Conservation (phyloP, 805 yeast genomes). For the Starmerella etchellsii region DNA sequence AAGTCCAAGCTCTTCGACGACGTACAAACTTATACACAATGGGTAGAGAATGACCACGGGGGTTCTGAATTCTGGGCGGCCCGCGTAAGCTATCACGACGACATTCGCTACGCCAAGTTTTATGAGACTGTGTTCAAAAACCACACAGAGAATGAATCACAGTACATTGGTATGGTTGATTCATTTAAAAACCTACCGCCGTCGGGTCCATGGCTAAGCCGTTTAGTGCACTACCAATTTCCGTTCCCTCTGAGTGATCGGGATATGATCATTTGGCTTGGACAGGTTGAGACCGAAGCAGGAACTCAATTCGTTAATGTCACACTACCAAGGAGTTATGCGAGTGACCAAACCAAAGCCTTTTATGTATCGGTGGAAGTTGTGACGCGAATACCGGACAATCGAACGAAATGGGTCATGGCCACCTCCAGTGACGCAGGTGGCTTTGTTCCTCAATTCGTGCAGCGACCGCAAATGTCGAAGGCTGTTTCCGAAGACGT, state of each 20-base stretch:
- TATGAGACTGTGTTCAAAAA: constrained; percentile 24
- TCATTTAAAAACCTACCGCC: constrained; percentile 20
- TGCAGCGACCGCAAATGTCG: constrained; percentile 27
- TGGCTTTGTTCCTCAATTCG: constrained; percentile 29
- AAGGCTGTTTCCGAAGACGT: constrained; percentile 29
- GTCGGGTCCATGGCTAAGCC: constrained; percentile 18
- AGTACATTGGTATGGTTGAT: constrained; percentile 28
- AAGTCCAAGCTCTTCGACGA: constrained; percentile 14
- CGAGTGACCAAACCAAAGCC: constrained; percentile 21
- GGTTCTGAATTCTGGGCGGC: constrained; percentile 27
- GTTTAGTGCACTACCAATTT: constrained; percentile 25
- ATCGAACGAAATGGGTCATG: constrained; percentile 29
- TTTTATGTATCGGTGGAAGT: constrained; percentile 29
- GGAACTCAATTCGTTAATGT: constrained; percentile 27
- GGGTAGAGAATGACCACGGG: constrained; percentile 18
- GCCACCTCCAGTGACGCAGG: constrained; percentile 32
- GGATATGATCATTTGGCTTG: constrained; percentile 29
- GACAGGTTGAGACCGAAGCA: constrained; percentile 23
- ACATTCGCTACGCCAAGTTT: constrained; percentile 23
- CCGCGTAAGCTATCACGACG: constrained; percentile 26
- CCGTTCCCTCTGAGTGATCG: constrained; percentile 28
- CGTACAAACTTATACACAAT: constrained; percentile 20
- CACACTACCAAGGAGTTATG: constrained; percentile 25
- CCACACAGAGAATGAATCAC: constrained; percentile 30
- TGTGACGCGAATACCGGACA: constrained; percentile 19